Conservation (phyloP, 2,329 filamentous ascomycete genomes). For the Mycosphaerella sp. region DNA sequence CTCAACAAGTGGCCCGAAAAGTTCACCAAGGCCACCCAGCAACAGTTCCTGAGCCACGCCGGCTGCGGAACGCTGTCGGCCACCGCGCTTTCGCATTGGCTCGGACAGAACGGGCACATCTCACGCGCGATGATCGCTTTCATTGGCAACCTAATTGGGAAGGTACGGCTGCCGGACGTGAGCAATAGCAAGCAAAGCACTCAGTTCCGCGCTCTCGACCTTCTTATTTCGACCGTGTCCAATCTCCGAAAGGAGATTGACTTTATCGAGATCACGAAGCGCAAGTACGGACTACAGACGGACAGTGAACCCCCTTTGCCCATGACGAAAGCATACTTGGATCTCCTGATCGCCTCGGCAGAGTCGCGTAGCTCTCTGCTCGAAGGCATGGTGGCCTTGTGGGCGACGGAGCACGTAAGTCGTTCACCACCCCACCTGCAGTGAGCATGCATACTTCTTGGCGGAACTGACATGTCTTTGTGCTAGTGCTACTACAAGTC, state of each 20-base stretch:
- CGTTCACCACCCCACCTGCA: background rate
- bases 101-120: conserved; percentile 65
- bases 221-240: conserved; percentile 58
- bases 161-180: conserved; percentile 51
- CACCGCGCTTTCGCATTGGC: conserved; percentile 55
- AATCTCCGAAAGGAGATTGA: conserved; percentile 61
- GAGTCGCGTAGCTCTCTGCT: conserved; percentile 49
- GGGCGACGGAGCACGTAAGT: conserved; percentile 62
- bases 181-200: conserved; percentile 40
- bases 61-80: conserved; percentile 56
- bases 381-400: conserved; percentile 66
- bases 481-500: conserved; percentile 42
- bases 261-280: conserved; percentile 61
- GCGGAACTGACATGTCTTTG: conserved; percentile 9
- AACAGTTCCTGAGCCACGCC: conserved; percentile 59
- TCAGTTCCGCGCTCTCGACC: conserved; percentile 53
- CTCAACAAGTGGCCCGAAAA: conserved; percentile 43
- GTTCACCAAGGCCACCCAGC: conserved; percentile 55
- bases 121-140: conserved; percentile 64
- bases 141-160: conserved; percentile 57
- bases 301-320: conserved; percentile 39
- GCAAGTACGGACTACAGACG: conserved; percentile 53
- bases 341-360: conserved; percentile 53
- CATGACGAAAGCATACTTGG: conserved; percentile 51
- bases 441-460: background rate